These are phyloP conservation scores for Dioszegia aurantiaca DNA, from an alignment of 768 basidiomycete species.

Conservation along the genomic window DNA sequence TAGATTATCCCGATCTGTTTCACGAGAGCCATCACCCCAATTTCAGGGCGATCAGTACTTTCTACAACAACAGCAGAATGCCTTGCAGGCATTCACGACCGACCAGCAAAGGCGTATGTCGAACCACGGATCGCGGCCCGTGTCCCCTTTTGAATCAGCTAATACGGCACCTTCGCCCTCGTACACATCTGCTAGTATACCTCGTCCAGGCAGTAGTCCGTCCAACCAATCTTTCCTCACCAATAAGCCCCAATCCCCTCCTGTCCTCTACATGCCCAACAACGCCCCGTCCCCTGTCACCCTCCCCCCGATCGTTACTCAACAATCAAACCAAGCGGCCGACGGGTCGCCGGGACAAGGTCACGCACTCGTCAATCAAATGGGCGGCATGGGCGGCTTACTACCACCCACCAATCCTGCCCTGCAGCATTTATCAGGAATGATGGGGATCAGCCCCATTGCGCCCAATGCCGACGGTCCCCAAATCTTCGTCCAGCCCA, in stretches of 20 bases:
- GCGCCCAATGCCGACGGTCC: constrained; percentile 44
- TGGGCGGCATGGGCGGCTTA: constrained; percentile 20
- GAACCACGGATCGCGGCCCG: constrained; percentile 21
- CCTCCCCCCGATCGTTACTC: constrained; percentile 40
- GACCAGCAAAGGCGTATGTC: constrained; percentile 14
- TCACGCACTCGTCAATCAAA: constrained; percentile 12
- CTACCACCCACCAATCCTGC: constrained; percentile 42
- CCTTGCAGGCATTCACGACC: not conserved
- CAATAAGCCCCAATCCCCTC: constrained; percentile 43
- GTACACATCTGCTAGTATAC: constrained; percentile 12
- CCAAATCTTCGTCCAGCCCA: constrained; percentile 44
- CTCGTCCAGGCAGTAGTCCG: constrained; percentile 7
- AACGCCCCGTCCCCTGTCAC: constrained; percentile 31
- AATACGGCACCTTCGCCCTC: constrained; percentile 12
- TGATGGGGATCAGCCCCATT: constrained; percentile 48
- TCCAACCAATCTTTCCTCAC: constrained; percentile 27
- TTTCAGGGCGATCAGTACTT: constrained; percentile 8
- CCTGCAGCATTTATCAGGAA: constrained; percentile 37
- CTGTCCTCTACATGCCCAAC: constrained; percentile 34
- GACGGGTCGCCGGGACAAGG: constrained; percentile 17
- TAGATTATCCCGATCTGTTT: constrained; percentile 26
- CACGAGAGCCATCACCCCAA: constrained; percentile 25
- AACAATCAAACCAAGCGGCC: constrained; percentile 6
- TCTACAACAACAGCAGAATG: constrained; percentile 15
- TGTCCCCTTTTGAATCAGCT: constrained; percentile 13